Evolutionary conservation across 345 rosid species (phyloP).

Genomic region (Eucalyptus microcorys): DNA sequence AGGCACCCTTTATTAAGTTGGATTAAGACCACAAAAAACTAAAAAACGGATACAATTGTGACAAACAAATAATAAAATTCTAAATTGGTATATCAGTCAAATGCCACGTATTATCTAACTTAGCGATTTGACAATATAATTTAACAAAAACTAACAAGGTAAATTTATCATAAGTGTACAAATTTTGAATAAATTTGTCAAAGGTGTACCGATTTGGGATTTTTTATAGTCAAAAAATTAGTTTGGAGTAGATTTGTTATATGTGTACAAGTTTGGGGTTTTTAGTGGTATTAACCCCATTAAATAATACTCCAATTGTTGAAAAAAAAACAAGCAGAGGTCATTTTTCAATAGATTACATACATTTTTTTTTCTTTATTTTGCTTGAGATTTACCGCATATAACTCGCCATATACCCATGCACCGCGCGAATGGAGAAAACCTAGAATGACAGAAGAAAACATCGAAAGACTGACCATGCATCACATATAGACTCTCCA

Average conservation of each 20-base stretch:
- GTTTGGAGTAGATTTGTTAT: too few relatives aligned
- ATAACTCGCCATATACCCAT: background rate
- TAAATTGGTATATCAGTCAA: fast-evolving
- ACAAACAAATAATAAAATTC: too few relatives aligned
- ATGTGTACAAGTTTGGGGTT: too few relatives aligned
- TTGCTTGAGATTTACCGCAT: background rate
- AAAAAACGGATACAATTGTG: too few relatives aligned
- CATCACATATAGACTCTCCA: background rate
- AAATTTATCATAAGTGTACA: too few relatives aligned
- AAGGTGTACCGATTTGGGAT: fast-evolving
- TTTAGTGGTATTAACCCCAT: background rate
- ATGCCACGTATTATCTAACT: too few relatives aligned
- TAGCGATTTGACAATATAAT: too few relatives aligned
- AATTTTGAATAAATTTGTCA: too few relatives aligned
- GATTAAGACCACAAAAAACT: too few relatives aligned
- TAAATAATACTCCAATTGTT: background rate
- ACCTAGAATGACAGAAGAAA: background rate
- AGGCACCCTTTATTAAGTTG: too few relatives aligned
- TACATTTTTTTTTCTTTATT: background rate
- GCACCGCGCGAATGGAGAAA: background rate
- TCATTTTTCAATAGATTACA: background rate
- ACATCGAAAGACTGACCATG: background rate
- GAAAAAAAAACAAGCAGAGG: background rate
- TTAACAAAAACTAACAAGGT: too few relatives aligned
- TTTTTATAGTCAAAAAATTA: too few relatives aligned